These are phyloP conservation scores for Jaltomata sinuosa DNA, from an alignment of 257 asterid genomes.

Conservation along the genomic window DNA sequence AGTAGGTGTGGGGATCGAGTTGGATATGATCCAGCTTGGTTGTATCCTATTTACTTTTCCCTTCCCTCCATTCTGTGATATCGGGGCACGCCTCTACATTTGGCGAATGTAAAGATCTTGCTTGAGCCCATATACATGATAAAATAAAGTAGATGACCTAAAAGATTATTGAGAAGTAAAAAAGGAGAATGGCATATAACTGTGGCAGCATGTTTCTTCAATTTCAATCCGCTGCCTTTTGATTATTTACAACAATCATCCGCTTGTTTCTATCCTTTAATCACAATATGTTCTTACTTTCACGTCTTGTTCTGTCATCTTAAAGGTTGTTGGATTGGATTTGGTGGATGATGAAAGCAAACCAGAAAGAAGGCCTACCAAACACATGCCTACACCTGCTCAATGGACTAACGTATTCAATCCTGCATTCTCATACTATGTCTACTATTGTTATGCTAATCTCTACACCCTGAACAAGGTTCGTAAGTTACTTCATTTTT, in stretches of 20 bases:
- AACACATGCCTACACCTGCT: constrained; percentile 96
- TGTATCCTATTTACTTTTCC: background rate
- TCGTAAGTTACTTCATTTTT: background rate
- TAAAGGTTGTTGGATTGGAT: constrained; percentile 96
- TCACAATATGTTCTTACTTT: background rate
- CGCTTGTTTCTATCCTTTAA: background rate
- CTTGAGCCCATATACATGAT: background rate
- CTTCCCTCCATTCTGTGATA: background rate
- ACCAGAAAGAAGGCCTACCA: constrained; percentile 97
- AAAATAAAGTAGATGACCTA: background rate
- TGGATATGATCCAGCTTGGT: background rate
- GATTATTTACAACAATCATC: background rate
- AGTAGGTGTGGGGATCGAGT: background rate
- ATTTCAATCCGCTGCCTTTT: background rate
- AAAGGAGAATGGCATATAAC: background rate
- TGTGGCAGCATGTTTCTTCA: background rate
- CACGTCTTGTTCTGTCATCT: background rate
- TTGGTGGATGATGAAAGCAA: constrained; percentile 99
- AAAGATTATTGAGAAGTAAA: background rate
- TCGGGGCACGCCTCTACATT: background rate
- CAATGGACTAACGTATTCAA: constrained; percentile 92
- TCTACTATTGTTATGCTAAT: constrained; percentile 95
- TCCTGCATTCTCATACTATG: constrained; percentile 92
- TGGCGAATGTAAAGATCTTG: background rate
- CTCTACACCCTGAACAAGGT: constrained; percentile 96